These are phyloP conservation scores for Penicillium fimorum DNA, from an alignment of 495 filamentous ascomycete genomes.

Conservation along the genomic window DNA sequence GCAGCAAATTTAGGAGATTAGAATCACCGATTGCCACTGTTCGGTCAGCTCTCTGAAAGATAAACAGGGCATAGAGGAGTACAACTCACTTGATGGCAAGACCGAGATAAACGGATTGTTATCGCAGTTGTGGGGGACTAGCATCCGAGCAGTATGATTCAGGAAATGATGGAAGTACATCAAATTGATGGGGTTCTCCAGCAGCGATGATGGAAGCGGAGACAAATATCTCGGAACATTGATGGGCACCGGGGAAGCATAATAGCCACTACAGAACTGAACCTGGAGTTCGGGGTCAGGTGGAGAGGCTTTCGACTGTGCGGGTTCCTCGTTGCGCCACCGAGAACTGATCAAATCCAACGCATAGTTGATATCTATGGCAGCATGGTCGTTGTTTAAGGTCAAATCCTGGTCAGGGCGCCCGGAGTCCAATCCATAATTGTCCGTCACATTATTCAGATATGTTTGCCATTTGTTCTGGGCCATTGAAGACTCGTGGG, in stretches of 20 bases:
- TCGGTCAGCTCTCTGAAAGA: slow-evolving; percentile 11
- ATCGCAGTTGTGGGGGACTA: slow-evolving; percentile 73
- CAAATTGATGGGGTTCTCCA: slow-evolving; percentile 76
- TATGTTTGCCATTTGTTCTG: slow-evolving; percentile 43
- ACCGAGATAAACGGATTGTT: slow-evolving; percentile 73
- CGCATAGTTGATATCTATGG: slow-evolving; percentile 46
- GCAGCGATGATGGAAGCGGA: slow-evolving; percentile 63
- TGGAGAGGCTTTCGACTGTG: slow-evolving; percentile 9
- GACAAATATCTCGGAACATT: slow-evolving; percentile 64
- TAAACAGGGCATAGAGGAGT: background rate
- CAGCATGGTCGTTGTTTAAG: slow-evolving; percentile 65
- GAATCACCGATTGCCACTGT: slow-evolving; percentile 65
- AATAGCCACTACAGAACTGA: slow-evolving; percentile 51
- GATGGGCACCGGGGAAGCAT: slow-evolving; percentile 65
- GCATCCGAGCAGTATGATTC: slow-evolving; percentile 71
- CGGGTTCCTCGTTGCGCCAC: slow-evolving; percentile 10
- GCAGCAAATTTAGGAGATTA: slow-evolving; percentile 71
- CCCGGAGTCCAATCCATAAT: slow-evolving; percentile 68
- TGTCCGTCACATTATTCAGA: slow-evolving; percentile 42
- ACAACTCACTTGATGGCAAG: slow-evolving; percentile 62
- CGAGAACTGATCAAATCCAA: slow-evolving; percentile 30
- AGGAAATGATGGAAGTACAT: slow-evolving; percentile 77
- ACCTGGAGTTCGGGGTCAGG: slow-evolving; percentile 12
- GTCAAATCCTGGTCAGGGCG: slow-evolving; percentile 65
- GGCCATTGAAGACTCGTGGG: slow-evolving; percentile 20